Evolutionary conservation across 257 asterid genomes (phyloP).

Genomic region (Solanum tarapatanum): DNA sequence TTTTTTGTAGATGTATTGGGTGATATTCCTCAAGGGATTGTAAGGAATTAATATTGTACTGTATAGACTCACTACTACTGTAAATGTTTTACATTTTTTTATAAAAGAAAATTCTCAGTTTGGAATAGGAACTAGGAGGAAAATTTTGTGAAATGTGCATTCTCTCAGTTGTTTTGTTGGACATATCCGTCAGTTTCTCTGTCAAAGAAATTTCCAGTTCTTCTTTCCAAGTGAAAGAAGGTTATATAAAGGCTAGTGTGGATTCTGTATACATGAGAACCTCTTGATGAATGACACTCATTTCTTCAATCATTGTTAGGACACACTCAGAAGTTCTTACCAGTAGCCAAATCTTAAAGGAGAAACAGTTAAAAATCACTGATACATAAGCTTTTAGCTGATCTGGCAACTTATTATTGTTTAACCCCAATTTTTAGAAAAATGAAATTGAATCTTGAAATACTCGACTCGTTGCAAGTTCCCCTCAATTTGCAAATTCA

Average conservation of each 20-base stretch:
- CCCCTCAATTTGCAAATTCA: background rate
- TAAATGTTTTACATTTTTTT: background rate
- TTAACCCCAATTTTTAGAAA: background rate
- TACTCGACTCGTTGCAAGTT: background rate
- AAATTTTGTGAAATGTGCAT: background rate
- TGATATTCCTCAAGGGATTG: background rate
- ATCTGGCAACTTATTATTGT: background rate
- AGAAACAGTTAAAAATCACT: background rate
- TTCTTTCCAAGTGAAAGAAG: background rate
- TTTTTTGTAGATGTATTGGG: background rate
- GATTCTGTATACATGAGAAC: background rate
- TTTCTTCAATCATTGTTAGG: background rate
- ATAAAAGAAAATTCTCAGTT: too few relatives aligned
- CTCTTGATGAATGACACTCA: background rate
- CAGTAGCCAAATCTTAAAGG: background rate
- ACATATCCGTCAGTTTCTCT: background rate
- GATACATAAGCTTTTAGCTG: background rate
- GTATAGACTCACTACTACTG: background rate
- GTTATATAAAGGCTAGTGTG: background rate
- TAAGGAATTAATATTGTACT: background rate
- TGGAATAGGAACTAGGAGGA: background rate
- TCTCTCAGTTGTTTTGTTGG: background rate
- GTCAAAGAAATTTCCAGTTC: background rate
- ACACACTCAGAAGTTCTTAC: background rate
- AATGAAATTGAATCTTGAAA: background rate